Percentiles rank a stretch among this genome's conserved stretches.
These are phyloP conservation scores for Scenedesmus sp. DNA, from an alignment of 163 green algal genomes.

Conservation along the genomic window DNA sequence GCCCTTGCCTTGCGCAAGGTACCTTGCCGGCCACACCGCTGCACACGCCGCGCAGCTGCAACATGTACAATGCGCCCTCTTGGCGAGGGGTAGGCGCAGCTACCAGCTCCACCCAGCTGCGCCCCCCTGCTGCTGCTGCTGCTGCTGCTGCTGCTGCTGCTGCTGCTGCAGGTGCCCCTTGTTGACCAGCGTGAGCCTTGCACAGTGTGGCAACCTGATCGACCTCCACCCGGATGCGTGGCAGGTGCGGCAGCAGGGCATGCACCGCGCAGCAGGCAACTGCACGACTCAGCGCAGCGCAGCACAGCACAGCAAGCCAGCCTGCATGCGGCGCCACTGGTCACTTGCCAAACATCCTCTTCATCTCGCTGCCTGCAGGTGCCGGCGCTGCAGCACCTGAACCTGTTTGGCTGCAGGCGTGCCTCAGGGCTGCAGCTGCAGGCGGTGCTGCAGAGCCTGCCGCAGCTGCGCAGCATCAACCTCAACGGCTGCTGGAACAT, in stretches of 20 bases:
- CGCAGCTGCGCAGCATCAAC: slow-evolving; percentile 5
- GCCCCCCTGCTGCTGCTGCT: too few relatives aligned
- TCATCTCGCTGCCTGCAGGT: too few relatives aligned
- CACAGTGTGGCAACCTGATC: slow-evolving; percentile 40
- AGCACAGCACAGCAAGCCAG: background rate
- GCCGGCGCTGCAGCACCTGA: slow-evolving; percentile 29
- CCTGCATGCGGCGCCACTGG: too few relatives aligned
- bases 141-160: slow-evolving; percentile 26
- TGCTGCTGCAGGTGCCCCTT: slow-evolving; percentile 43
- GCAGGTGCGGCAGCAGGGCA: background rate
- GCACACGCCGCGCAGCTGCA: too few relatives aligned
- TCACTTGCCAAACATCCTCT: too few relatives aligned
- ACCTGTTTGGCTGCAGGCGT: slow-evolving; percentile 47
- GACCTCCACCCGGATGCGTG: slow-evolving; percentile 43
- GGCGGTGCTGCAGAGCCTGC: slow-evolving; percentile 25
- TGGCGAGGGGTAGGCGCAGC: too few relatives aligned
- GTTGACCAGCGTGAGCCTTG: slow-evolving; percentile 37
- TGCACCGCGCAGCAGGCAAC: background rate
- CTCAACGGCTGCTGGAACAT: slow-evolving; percentile 47
- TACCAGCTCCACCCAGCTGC: too few relatives aligned
- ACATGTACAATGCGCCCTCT: too few relatives aligned
- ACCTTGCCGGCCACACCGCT: too few relatives aligned
- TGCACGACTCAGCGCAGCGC: too few relatives aligned
- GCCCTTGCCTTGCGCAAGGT: too few relatives aligned
- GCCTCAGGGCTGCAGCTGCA: slow-evolving; percentile 35